phyloP scores from a whole-genome alignment of 768 basidiomycete genomes.

The Leccinum arenicola region DNA sequence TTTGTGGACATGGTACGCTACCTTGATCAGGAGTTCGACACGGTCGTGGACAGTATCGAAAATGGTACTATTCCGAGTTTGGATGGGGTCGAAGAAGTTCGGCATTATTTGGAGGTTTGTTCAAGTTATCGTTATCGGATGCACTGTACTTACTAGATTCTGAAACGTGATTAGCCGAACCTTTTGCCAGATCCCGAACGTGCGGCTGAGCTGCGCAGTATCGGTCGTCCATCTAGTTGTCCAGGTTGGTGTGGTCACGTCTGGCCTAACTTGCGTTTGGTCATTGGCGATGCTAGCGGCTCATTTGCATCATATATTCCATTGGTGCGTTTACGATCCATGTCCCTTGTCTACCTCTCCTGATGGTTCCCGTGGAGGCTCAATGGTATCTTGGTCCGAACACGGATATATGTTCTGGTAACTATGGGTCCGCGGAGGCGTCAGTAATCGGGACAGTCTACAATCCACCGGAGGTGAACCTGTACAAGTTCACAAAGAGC shows the following conservation, averaged over 20 bases:
- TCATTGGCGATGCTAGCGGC: not conserved
- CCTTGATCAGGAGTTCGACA: not conserved
- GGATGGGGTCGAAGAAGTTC: not conserved
- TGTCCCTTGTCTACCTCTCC: not conserved
- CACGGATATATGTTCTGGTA: not conserved
- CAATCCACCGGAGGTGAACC: not conserved
- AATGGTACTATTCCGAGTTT: not conserved
- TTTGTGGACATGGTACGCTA: not conserved
- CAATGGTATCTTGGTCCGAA: not conserved
- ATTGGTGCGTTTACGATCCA: not conserved
- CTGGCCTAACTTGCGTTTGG: not conserved
- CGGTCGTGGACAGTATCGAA: not conserved
- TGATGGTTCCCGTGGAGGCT: not conserved
- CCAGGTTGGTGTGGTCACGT: not conserved
- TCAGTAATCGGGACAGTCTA: not conserved
- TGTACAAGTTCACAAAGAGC: not conserved
- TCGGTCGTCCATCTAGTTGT: not conserved
- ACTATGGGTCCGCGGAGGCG: not conserved
- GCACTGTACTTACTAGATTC: not conserved
- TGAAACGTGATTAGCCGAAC: not conserved
- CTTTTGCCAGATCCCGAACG: not conserved
- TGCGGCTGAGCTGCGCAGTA: not conserved
- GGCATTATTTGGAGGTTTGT: not conserved
- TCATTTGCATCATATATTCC: not conserved
- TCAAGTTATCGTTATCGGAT: not conserved